Conservation (phyloP, 495 filamentous ascomycete genomes). For the Podospora conica region DNA sequence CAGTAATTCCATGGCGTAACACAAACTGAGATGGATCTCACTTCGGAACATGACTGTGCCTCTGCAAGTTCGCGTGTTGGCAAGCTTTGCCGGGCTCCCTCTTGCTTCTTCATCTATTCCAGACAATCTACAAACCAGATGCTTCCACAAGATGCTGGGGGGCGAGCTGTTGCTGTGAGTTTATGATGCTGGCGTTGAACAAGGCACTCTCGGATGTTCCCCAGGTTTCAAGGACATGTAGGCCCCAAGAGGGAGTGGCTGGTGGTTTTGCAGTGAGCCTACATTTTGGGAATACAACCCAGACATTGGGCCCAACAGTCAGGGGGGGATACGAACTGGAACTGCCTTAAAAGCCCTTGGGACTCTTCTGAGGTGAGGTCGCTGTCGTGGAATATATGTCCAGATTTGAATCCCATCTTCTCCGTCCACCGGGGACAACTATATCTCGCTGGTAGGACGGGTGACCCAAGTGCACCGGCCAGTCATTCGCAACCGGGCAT, state of each 20-base stretch:
- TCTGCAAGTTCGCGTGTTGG: background rate
- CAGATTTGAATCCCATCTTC: background rate
- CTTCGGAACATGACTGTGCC: background rate
- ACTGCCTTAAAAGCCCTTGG: background rate
- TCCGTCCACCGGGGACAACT: background rate
- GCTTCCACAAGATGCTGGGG: background rate
- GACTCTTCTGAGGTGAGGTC: background rate
- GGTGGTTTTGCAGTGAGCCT: background rate
- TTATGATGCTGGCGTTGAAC: background rate
- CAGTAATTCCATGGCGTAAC: background rate
- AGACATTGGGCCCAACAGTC: background rate
- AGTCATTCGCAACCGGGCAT: background rate
- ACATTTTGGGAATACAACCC: background rate
- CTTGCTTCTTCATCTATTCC: background rate
- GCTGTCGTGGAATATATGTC: background rate
- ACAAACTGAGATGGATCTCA: background rate
- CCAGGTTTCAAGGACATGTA: background rate
- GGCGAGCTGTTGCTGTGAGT: background rate
- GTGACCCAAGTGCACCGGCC: no score
- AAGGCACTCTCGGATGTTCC: background rate
- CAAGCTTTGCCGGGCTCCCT: background rate
- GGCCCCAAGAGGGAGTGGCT: background rate
- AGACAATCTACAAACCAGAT: background rate
- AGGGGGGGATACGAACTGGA: background rate
- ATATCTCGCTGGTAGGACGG: background rate